A percentile compares a stretch with the other conserved stretches of the same genome.
Evolutionary conservation across 2,329 filamentous ascomycete genomes (phyloP).

Genomic region (Fusarium mundagurra): DNA sequence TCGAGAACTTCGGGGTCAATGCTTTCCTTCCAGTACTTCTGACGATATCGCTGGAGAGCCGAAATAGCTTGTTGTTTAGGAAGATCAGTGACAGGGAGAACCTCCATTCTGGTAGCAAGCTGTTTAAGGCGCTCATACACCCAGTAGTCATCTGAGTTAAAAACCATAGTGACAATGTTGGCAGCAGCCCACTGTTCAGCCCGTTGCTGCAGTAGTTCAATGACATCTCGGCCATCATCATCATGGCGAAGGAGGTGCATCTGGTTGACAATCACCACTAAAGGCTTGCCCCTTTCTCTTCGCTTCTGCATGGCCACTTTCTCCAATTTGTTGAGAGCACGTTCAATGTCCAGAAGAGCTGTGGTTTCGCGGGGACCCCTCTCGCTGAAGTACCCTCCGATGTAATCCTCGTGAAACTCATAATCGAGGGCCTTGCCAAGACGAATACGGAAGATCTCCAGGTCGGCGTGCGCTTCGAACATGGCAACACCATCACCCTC

Average conservation of each 20-base stretch:
- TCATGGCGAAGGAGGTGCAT: slow-evolving; percentile 92
- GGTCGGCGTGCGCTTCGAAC: slow-evolving; percentile 95
- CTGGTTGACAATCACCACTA: slow-evolving; percentile 95
- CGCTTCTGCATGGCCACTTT: slow-evolving; percentile 86
- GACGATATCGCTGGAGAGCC: slow-evolving; percentile 83
- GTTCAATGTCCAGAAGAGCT: slow-evolving; percentile 92
- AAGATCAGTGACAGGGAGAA: slow-evolving; percentile 86
- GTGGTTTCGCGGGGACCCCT: slow-evolving; percentile 91
- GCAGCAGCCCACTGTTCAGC: slow-evolving; percentile 97
- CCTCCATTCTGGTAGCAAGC: slow-evolving; percentile 93
- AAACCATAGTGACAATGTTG: slow-evolving; percentile 88
- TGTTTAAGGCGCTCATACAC: slow-evolving; percentile 95
- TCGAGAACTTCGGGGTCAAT: slow-evolving; percentile 68
- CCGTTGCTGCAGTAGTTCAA: slow-evolving; percentile 94
- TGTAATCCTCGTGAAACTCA: slow-evolving; percentile 98
- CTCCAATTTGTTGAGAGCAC: slow-evolving; percentile 96
- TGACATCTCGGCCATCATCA: slow-evolving; percentile 89
- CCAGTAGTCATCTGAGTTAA: slow-evolving; percentile 99
- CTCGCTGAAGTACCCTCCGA: slow-evolving; percentile 95
- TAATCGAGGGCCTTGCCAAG: slow-evolving; percentile 95
- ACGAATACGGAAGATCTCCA: slow-evolving; percentile 93
- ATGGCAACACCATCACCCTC: slow-evolving; percentile 90
- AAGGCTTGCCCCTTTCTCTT: slow-evolving; percentile 68
- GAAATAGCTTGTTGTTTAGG: slow-evolving; percentile 79
- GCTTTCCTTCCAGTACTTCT: slow-evolving; percentile 76